phyloP scores from a whole-genome alignment of 441 rosid genomes.

The Populus hybrid region DNA sequence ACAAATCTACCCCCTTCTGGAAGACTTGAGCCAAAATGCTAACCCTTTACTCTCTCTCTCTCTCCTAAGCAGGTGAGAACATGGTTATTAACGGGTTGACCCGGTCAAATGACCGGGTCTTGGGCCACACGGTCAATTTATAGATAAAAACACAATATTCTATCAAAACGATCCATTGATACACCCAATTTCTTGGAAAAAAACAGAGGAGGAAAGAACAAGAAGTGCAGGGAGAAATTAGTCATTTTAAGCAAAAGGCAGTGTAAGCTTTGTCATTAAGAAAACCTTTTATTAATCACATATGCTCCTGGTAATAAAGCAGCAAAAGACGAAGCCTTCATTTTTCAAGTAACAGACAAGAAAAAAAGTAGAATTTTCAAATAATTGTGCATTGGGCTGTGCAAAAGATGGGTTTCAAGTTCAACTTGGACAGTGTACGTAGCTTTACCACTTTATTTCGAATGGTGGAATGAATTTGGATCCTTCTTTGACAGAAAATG shows the following conservation, averaged over 20 bases:
- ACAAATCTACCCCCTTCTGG: not conserved
- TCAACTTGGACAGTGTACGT: not conserved
- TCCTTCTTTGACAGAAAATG: too few species aligned
- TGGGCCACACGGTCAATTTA: too few species aligned
- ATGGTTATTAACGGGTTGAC: too few species aligned
- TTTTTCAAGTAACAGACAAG: too few species aligned
- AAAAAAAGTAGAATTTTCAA: not conserved
- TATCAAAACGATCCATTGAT: too few species aligned
- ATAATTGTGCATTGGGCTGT: not conserved
- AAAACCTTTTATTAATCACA: not conserved
- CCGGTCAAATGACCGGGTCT: too few species aligned
- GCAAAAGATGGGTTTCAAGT: not conserved
- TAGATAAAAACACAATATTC: too few species aligned
- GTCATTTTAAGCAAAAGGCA: not conserved
- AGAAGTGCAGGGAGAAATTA: not conserved
- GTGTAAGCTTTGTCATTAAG: not conserved
- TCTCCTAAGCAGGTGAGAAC: too few species aligned
- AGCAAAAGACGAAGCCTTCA: not conserved
- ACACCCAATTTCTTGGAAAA: too few species aligned
- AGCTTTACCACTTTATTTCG: not conserved
- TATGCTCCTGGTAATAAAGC: not conserved
- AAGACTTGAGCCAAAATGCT: not conserved
- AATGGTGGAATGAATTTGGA: not conserved
- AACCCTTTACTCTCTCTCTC: not conserved
- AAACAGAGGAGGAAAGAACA: not conserved